Base-by-base conservation (phyloP, 768 basidiomycete genomes). In the Tricholoma hemisulphureum region DNA sequence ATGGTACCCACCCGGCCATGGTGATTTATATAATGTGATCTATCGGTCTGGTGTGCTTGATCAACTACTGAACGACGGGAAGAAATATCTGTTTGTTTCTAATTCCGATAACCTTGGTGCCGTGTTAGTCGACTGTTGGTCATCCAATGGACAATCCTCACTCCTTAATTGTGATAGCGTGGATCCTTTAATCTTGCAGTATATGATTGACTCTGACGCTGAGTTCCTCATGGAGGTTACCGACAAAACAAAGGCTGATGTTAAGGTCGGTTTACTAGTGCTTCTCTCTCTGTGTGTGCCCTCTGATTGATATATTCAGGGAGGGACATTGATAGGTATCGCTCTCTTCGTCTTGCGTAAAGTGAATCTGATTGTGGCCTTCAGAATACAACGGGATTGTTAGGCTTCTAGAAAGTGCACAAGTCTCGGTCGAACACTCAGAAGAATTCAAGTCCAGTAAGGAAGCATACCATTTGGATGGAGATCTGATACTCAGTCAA, bases 1-100 rank as follows among this genome's bases (percentile, higher is more conserved):
- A 66, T 95, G 93, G 91, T 95, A 94, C 77, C 90, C 93, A 55
- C 89, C 93, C 35, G 92, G 93, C 54, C 93, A 92, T 74, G 88
- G 88, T 68, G 90, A 94, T 70, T 72, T 93, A 69, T 93, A 91
- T 73, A 87, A 90, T 62, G 85, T 89, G 18, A 75, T 93, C 54
- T 70, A 80, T 66, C 89, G 89, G 69, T 87, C 86, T 16, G 91
- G 92, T 57, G 79, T 90, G 48, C 78, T 95, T 58, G 88, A 91
- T 67, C 83, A 86, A 71, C 80, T 94, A 34, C 74, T 94, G 56
- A 77, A 83, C n/a, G 84, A 87, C 57, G 93, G 93, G 67, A 93
- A 93, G 73, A 87, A 91, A 74, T 93, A 91, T 77, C 80, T 93
- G 61, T 94, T 93, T 69, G 87, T 91, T 52, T 92, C 91, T 67